phyloP scores from a whole-genome alignment of 176 grass and related monocot species.

The Aegilops speltoides region DNA sequence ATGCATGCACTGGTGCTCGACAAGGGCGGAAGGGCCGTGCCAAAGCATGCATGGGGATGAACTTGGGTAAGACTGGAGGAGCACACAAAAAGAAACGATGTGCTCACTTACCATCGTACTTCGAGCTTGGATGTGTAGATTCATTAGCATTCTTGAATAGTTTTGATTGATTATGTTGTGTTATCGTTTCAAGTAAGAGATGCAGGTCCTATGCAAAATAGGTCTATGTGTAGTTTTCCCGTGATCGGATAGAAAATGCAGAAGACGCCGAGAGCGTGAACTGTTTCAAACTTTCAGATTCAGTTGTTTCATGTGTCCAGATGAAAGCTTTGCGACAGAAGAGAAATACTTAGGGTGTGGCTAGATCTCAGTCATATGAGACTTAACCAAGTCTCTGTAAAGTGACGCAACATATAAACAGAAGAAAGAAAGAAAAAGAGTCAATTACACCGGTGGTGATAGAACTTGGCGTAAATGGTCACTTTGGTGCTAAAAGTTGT shows the following conservation, averaged over 20 bases:
- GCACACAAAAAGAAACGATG: not conserved
- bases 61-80: not conserved
- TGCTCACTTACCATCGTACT: not conserved
- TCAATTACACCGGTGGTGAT: too few relatives aligned
- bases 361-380: too few relatives aligned
- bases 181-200: not conserved
- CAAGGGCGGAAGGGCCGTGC: not conserved
- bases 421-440: too few relatives aligned
- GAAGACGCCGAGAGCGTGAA: not conserved
- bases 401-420: too few relatives aligned
- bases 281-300: not conserved
- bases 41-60: not conserved
- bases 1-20: not conserved
- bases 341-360: too few relatives aligned
- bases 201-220: not conserved
- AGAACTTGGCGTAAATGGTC: too few relatives aligned
- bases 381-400: too few relatives aligned
- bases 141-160: not conserved
- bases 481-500: too few relatives aligned
- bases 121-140: not conserved
- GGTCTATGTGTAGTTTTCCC: not conserved
- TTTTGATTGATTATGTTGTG: not conserved
- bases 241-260: not conserved
- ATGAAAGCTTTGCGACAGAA: too few relatives aligned
- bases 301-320: too few relatives aligned